Base-by-base conservation (phyloP, 2,329 filamentous ascomycete species). In the Paecilomyces formosus region DNA sequence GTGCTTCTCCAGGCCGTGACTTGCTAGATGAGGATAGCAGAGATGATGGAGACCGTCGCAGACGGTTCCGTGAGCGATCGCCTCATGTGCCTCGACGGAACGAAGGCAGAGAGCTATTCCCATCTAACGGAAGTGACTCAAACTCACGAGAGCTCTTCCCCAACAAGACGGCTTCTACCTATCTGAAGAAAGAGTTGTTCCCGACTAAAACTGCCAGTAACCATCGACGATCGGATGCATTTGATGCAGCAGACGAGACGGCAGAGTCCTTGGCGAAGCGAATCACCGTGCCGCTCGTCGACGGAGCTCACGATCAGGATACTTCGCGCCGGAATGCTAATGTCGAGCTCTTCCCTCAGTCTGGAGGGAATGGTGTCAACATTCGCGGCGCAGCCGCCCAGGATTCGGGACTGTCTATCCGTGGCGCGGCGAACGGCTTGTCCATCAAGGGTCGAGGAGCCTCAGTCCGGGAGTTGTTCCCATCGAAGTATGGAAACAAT, bases 391-490 rank as follows among this genome's bases (percentile, higher is more conserved):
- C 79, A 15, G 81, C 85, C 76, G 70, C 55, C 60, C 75, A 74
- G 57, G 68, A 72, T 35, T 67, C 68, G 60, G 74, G 71, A 3
- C 68, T 71, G 58, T 71, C 70, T 21, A 74, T 77, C 55, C 74
- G 76, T 9, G 71, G 74, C 33, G 69, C 74, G 13, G 75, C 78
- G 30, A 76, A 76, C 24, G 85, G 82, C 0, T 82, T 90, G 62
- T 78, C 80, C 11, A 90, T 91, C 70, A 90, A 88, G 68, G 88
- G 88, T 66, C 88, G 86, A 65, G 86, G 87, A 2, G 77, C 79
- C 2, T 85, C 84, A 6, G 82, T 80, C 1, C 86, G 83, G 63
- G 88, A 92, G 70, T 72, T 92, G 21, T 91, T 91, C 65, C 88
- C 88, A 0, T 79, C 80, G 15, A 88, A 85, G 63, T 82, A 73